A percentile compares a stretch with the other conserved stretches of the same genome.
These are phyloP conservation scores for Lentinus tigrinus DNA, from an alignment of 768 basidiomycete species.

Conservation along the genomic window DNA sequence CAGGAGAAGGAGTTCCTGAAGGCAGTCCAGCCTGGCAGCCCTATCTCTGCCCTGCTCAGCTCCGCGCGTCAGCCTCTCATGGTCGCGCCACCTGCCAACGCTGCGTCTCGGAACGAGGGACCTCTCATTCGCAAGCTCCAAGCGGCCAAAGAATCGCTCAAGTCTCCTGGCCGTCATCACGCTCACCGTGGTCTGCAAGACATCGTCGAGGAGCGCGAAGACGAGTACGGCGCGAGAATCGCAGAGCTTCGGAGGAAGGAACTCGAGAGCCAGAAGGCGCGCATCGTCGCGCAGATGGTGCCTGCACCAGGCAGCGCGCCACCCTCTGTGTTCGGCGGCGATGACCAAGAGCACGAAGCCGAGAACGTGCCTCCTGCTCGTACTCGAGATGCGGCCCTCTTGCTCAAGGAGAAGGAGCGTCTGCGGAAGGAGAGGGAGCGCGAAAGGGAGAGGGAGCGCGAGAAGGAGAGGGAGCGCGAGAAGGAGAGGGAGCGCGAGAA, in stretches of 20 bases:
- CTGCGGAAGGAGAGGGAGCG: conserved; percentile 16
- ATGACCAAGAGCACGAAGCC: conserved; percentile 27
- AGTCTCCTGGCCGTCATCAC: conserved; percentile 51
- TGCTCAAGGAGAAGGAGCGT: conserved; percentile 22
- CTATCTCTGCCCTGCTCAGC: conserved; percentile 87
- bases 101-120: conserved; percentile 37
- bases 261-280: conserved; percentile 86
- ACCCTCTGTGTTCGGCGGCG: conserved; percentile 19
- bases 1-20: conserved; percentile 97
- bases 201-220: conserved; percentile 39
- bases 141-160: conserved; percentile 43
- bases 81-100: conserved; percentile 42
- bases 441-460: background rate
- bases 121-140: conserved; percentile 55
- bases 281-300: conserved; percentile 93
- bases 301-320: conserved; percentile 42
- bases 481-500: background rate
- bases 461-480: conserved; percentile 12
- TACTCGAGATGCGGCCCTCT: conserved; percentile 9
- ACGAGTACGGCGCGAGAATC: conserved; percentile 37
- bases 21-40: conserved; percentile 92
- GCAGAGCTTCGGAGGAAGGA: conserved; percentile 60
- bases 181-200: conserved; percentile 45
- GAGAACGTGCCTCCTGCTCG: conserved; percentile 35
- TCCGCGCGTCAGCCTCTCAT: conserved; percentile 87